Conservation (phyloP, 1,139 yeast genomes). For the Wickerhamomyces sp. region DNA sequence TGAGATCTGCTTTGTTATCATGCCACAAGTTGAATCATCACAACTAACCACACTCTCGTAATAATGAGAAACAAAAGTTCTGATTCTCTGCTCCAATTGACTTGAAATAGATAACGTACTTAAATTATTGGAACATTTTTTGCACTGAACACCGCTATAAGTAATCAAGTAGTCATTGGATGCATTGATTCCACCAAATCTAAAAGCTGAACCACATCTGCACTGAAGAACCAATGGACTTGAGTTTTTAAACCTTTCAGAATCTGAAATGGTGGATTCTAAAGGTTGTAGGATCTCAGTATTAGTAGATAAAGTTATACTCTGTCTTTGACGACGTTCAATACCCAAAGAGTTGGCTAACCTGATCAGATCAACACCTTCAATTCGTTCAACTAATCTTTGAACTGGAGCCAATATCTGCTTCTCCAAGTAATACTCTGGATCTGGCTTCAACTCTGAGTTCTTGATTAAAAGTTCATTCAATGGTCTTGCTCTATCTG, state of each 20-base stretch:
- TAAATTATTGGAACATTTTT: slow-evolving; percentile 49
- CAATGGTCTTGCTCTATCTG: slow-evolving; percentile 77
- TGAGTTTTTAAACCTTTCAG: slow-evolving; percentile 72
- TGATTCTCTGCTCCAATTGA: slow-evolving; percentile 68
- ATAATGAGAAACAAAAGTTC: slow-evolving; percentile 67
- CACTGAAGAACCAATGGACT: slow-evolving; percentile 55
- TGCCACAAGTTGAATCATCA: slow-evolving; percentile 80
- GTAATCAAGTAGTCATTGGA: slow-evolving; percentile 56
- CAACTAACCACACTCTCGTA: slow-evolving; percentile 85
- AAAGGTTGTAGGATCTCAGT: slow-evolving; percentile 62
- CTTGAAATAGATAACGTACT: slow-evolving; percentile 52
- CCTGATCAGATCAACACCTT: slow-evolving; percentile 79
- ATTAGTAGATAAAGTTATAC: slow-evolving; percentile 31
- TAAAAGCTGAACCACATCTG: slow-evolving; percentile 54
- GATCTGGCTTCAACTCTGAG: slow-evolving; percentile 60
- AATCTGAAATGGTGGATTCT: slow-evolving; percentile 77
- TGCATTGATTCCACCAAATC: slow-evolving; percentile 69
- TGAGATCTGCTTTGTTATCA: slow-evolving; percentile 76
- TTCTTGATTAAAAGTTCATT: slow-evolving; percentile 59
- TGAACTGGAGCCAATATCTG: slow-evolving; percentile 91
- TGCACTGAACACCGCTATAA: slow-evolving; percentile 68
- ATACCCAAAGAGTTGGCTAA: slow-evolving; percentile 75
- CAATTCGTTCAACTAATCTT: slow-evolving; percentile 78
- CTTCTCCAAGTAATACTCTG: slow-evolving; percentile 74
- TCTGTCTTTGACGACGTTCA: slow-evolving; percentile 53